Percentiles rank a stretch among this genome's conserved stretches.
Evolutionary conservation across 2,329 filamentous ascomycete species (phyloP).

Genomic region (Ophiocordyceps camponoti-saundersi): DNA sequence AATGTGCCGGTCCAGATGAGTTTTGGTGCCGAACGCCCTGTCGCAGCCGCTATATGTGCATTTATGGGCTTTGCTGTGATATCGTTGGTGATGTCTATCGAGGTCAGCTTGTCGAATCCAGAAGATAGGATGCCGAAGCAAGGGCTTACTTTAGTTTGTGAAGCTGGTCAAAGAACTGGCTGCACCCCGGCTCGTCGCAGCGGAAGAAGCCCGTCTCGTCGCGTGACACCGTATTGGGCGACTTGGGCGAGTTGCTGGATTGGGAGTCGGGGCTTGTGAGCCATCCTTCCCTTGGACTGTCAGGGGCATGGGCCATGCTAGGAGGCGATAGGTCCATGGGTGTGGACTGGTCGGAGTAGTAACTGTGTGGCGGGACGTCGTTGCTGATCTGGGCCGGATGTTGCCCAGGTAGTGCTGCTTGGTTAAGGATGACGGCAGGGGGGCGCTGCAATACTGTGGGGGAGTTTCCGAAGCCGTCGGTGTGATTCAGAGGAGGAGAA

Average conservation of each 20-base stretch:
- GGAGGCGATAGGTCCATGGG: constrained; percentile 23
- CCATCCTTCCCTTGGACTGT: constrained; percentile 23
- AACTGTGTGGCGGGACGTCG: constrained; percentile 8
- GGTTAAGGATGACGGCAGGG: neutral
- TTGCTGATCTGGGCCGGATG: neutral
- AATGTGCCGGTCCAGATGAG: constrained; percentile 43
- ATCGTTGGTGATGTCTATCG: constrained; percentile 39
- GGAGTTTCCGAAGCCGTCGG: neutral
- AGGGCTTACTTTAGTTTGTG: constrained; percentile 38
- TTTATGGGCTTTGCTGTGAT: constrained; percentile 43
- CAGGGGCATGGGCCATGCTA: constrained; percentile 29
- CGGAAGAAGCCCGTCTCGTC: constrained; percentile 13
- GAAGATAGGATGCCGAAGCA: too few relatives aligned
- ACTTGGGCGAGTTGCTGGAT: constrained; percentile 18
- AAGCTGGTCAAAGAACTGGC: constrained; percentile 33
- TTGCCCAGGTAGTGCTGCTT: neutral
- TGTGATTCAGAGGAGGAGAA: neutral
- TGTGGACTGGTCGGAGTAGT: constrained; percentile 24
- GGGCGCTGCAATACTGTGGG: neutral
- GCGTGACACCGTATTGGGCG: constrained; percentile 8
- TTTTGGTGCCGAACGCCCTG: constrained; percentile 43
- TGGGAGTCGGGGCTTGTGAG: constrained; percentile 17
- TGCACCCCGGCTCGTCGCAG: constrained; percentile 20
- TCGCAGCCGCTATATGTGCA: constrained; percentile 34
- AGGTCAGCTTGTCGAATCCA: neutral